Conservation (phyloP, 306 rosid genomes). For the Rosa chinensis region DNA sequence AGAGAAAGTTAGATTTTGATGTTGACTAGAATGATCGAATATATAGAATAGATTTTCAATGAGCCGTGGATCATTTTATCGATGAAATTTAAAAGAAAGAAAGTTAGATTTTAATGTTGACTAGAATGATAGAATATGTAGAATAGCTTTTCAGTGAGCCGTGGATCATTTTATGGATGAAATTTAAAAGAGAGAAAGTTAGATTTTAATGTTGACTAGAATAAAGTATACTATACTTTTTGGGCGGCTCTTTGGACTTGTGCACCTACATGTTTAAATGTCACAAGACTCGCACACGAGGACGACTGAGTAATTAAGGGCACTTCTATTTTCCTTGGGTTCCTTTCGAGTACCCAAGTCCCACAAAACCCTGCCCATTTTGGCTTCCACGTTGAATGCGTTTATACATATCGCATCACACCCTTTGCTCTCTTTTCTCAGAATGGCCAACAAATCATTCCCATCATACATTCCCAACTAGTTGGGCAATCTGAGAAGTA, state of each 20-base stretch:
- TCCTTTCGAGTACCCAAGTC: background rate
- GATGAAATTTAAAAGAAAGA: background rate
- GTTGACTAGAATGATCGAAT: background rate
- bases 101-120: background rate
- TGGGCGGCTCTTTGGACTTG: background rate
- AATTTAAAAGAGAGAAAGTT: background rate
- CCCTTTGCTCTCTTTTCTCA: background rate
- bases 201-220: background rate
- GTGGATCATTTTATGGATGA: background rate
- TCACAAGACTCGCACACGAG: background rate
- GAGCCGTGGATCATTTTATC: background rate
- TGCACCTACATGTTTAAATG: background rate
- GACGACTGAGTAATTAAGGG: background rate
- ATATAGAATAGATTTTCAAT: background rate
- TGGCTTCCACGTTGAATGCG: conserved; percentile 8
- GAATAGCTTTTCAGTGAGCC: background rate
- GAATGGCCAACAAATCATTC: background rate
- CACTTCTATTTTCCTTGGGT: background rate
- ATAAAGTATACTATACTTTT: background rate
- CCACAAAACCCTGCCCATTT: background rate
- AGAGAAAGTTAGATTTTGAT: background rate
- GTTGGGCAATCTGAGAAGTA: background rate
- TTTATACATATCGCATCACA: background rate
- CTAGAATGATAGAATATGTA: background rate
- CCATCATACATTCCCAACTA: no score